phyloP scores from a whole-genome alignment of 371 early-diverging fungal species.

The Mucor ambiguus region DNA sequence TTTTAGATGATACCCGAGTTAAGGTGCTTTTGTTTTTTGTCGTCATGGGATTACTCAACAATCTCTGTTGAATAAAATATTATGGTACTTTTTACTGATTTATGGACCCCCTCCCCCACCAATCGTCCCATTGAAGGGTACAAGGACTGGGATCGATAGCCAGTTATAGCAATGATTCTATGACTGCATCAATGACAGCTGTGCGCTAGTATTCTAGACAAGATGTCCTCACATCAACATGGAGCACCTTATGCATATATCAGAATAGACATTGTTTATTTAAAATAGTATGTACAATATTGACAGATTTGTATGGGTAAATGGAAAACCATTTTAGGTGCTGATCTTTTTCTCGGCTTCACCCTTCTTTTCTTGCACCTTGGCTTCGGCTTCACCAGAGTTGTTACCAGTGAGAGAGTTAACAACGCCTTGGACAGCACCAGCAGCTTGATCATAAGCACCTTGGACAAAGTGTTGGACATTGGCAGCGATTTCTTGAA shows the following conservation, averaged over 20 bases:
- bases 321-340: slow-evolving; percentile 5
- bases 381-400: slow-evolving; percentile 16
- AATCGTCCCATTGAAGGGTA: too few species aligned
- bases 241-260: too few species aligned
- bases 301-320: too few species aligned
- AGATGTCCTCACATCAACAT: too few species aligned
- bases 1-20: slow-evolving; percentile 24
- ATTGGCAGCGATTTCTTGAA: slow-evolving; percentile 36
- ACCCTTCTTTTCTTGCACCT: slow-evolving; percentile 25
- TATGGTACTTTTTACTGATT: too few species aligned
- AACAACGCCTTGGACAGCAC: slow-evolving; percentile 34
- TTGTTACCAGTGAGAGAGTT: slow-evolving; percentile 33
- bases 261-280: too few species aligned
- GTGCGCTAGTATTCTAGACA: too few species aligned
- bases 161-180: too few species aligned
- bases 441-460: slow-evolving; percentile 26
- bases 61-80: slow-evolving; percentile 12
- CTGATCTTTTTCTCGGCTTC: slow-evolving; percentile 29
- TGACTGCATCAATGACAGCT: too few species aligned
- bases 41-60: slow-evolving; percentile 13
- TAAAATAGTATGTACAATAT: too few species aligned
- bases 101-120: too few species aligned
- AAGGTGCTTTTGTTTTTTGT: slow-evolving; percentile 17
- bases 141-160: too few species aligned
- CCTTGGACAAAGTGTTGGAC: slow-evolving; percentile 30